Percentiles rank a stretch among this genome's conserved stretches.
Evolutionary conservation across 2,329 filamentous ascomycete genomes (phyloP).

Genomic region (Grosmannia serpens): DNA sequence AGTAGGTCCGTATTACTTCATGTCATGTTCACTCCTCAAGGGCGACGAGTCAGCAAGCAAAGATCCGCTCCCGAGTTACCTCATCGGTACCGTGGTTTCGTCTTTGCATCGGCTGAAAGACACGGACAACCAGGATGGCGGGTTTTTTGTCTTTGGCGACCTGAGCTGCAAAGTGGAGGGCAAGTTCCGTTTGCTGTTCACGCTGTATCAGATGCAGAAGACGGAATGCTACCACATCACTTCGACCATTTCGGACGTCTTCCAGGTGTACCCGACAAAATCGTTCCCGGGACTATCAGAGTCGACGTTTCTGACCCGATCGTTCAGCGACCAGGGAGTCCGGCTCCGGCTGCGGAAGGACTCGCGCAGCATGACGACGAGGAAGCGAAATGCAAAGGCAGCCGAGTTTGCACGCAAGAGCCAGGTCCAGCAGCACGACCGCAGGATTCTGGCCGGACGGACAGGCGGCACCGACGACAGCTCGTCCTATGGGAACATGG

Average conservation of each 20-base stretch:
- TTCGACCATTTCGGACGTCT: slow-evolving; percentile 49
- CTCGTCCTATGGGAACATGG: slow-evolving; percentile 3
- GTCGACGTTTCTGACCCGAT: slow-evolving; percentile 64
- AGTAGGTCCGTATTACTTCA: slow-evolving; percentile 36
- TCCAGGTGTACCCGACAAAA: slow-evolving; percentile 54
- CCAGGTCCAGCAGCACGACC: slow-evolving; percentile 5
- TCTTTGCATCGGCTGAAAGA: slow-evolving; percentile 77
- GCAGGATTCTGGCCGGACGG: background rate
- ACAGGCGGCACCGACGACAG: background rate
- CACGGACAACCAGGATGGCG: slow-evolving; percentile 62
- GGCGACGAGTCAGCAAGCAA: slow-evolving; percentile 28
- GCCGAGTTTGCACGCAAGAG: slow-evolving; percentile 15
- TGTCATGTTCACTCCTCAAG: slow-evolving; percentile 31
- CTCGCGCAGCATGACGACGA: slow-evolving; percentile 45
- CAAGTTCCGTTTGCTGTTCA: slow-evolving; percentile 62
- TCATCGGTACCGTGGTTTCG: slow-evolving; percentile 65
- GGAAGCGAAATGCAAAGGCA: slow-evolving; percentile 29
- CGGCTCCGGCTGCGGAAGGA: slow-evolving; percentile 75
- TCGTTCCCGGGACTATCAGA: slow-evolving; percentile 50
- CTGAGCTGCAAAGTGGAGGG: slow-evolving; percentile 69
- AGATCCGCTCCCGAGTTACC: slow-evolving; percentile 33
- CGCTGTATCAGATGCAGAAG: slow-evolving; percentile 57
- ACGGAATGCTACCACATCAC: slow-evolving; percentile 24
- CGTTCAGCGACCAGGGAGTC: slow-evolving; percentile 80
- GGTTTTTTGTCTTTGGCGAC: slow-evolving; percentile 87